Evolutionary conservation across 2,329 filamentous ascomycete species (phyloP).

Genomic region (Cladophialophora immunda): DNA sequence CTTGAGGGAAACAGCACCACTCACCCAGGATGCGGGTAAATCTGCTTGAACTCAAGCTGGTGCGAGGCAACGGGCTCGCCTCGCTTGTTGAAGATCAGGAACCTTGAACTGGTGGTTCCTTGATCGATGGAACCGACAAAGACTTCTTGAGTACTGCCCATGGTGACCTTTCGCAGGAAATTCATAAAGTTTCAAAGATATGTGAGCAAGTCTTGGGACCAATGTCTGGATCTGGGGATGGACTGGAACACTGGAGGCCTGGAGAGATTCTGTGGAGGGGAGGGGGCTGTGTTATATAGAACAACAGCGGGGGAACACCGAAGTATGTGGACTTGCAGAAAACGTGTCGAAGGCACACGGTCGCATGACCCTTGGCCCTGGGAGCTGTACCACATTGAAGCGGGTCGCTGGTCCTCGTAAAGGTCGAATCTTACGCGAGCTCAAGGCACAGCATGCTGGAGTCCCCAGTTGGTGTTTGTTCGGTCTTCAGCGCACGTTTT

Average conservation of each 20-base stretch:
- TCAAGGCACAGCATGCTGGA: background rate
- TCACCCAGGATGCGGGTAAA: slow-evolving; percentile 84
- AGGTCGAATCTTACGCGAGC: slow-evolving; percentile 12
- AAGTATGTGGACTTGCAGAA: slow-evolving; percentile 27
- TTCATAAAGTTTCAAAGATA: slow-evolving; percentile 12
- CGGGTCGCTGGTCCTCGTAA: slow-evolving; percentile 14
- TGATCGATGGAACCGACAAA: slow-evolving; percentile 91
- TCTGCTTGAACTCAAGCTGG: slow-evolving; percentile 86
- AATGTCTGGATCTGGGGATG: slow-evolving; percentile 11
- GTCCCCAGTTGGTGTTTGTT: slow-evolving; percentile 12
- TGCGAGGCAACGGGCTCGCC: slow-evolving; percentile 82
- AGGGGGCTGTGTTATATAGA: slow-evolving; percentile 27
- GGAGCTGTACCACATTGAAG: slow-evolving; percentile 1
- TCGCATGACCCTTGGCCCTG: slow-evolving; percentile 23
- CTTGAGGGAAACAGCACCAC: background rate
- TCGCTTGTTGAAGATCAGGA: slow-evolving; percentile 85
- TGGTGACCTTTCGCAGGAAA: slow-evolving; percentile 20
- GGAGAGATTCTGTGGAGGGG: slow-evolving; percentile 32
- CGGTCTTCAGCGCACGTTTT: slow-evolving; percentile 12
- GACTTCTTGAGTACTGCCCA: slow-evolving; percentile 55
- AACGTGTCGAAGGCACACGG: slow-evolving; percentile 16
- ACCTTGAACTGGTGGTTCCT: slow-evolving; percentile 87
- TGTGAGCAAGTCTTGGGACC: background rate
- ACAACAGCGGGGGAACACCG: slow-evolving; percentile 22
- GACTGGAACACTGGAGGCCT: slow-evolving; percentile 22